Evolutionary conservation across 2,329 filamentous ascomycete species (phyloP).

Genomic region (Cladosporium halotolerans): DNA sequence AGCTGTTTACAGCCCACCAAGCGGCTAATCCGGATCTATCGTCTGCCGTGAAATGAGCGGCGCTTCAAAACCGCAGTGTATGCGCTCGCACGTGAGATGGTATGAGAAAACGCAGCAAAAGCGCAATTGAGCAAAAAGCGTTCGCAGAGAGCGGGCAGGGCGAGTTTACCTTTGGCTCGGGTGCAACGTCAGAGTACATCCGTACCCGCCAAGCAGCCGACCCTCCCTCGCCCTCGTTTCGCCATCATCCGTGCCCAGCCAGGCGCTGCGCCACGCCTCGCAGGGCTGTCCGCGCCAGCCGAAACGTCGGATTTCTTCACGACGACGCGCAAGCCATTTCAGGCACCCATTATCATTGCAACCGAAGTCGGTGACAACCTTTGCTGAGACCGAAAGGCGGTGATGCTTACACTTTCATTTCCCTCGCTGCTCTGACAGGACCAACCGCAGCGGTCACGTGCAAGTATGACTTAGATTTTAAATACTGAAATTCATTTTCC

Average conservation of each 20-base stretch:
- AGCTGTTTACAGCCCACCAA: slow-evolving; percentile 11
- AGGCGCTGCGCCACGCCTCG: too few relatives aligned
- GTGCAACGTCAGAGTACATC: slow-evolving; percentile 8
- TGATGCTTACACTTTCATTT: too few relatives aligned
- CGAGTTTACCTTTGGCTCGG: neutral
- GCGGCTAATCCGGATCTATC: neutral
- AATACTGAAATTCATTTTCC: too few relatives aligned
- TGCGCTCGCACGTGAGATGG: neutral
- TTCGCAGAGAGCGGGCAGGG: neutral
- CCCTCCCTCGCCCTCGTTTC: neutral
- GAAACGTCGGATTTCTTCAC: neutral
- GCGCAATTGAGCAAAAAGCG: slow-evolving; percentile 8
- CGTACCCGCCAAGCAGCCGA: slow-evolving; percentile 1
- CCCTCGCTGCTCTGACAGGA: too few relatives aligned
- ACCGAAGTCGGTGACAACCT: neutral
- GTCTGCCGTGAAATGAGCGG: neutral
- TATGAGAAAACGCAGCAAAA: neutral
- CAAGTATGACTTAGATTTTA: too few relatives aligned
- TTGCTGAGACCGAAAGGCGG: too few relatives aligned
- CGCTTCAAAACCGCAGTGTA: neutral
- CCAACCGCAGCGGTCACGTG: too few relatives aligned
- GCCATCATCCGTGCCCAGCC: too few relatives aligned
- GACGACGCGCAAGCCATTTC: slow-evolving; percentile 10
- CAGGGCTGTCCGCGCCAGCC: neutral
- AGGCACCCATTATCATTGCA: neutral